phyloP scores from a whole-genome alignment of 225 moss, liverwort and hornwort species.

The Neckera pumila region DNA sequence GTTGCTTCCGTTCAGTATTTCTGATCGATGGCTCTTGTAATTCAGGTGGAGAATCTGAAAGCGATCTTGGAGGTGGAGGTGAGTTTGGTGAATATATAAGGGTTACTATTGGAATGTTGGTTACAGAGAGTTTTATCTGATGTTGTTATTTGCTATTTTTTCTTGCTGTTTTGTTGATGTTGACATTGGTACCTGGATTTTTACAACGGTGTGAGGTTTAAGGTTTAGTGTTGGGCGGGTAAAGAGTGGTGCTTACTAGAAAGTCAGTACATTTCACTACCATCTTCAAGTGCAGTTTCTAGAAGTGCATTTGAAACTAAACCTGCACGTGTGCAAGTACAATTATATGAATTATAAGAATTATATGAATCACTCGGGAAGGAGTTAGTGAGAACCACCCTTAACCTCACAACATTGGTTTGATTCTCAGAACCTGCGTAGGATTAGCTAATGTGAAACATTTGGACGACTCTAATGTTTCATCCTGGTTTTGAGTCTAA shows the following conservation, averaged over 20 bases:
- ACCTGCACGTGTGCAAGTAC: neutral
- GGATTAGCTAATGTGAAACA: neutral
- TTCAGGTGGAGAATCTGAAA: constrained; percentile 96
- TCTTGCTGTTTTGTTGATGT: neutral
- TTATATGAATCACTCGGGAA: neutral
- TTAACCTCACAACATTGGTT: neutral
- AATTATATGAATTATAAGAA: neutral
- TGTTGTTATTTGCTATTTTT: neutral
- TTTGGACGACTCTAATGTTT: neutral
- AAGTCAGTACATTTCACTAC: neutral
- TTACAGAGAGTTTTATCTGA: neutral
- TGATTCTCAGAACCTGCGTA: neutral
- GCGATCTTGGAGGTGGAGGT: constrained; percentile 99
- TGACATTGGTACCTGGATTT: neutral
- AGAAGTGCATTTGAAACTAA: neutral
- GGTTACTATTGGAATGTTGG: neutral
- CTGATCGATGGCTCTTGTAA: neutral
- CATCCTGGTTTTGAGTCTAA: neutral
- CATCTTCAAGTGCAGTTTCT: neutral
- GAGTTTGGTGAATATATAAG: neutral
- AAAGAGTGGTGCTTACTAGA: neutral
- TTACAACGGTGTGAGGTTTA: neutral
- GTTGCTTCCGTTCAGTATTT: neutral
- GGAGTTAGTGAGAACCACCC: neutral
- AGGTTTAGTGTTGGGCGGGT: neutral